Evolutionary conservation across 305 asterid species (phyloP), one percentile per base, ranked within the genome.

Genomic region (Rubia tinctorum): DNA sequence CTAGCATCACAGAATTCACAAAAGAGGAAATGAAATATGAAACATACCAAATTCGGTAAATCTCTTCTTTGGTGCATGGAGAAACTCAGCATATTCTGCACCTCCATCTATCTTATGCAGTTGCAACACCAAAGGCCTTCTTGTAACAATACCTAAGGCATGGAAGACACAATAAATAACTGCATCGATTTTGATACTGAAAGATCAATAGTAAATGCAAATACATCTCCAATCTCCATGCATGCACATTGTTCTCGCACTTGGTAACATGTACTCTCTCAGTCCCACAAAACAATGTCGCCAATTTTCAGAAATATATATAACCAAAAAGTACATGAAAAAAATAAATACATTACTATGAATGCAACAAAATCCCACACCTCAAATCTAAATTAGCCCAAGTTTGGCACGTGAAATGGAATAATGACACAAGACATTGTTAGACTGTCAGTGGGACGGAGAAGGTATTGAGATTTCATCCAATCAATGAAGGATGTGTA

Each of bases 101-200:
- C 77, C 84, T 66, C 99, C 98, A 37, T 92, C 98, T 0, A 80
- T 95, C 77, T 95, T 90, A 81, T 95, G 99, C 69, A 95, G 92
- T 84, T 95, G 99, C 91, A 95, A 78, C 63, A 92, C 99, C 94
- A 95, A 76, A 42, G 99, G 99, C 84, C 99, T 91, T 88, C 99
- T 88, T 9, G 99, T 95, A 72, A 92, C 99, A 69, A 95, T 95
- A 53, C 99, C 99, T 95, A 45, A 75, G 68, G 74, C 47, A 69
- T 68, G 37, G 68, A 62, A 55, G 64, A 25, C 14, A 43, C 20
- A 56, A 8, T 20, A 72, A 39, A 5, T 17, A 34, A 34, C 47
- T 27, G 27, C 27, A 67, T 70, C 18, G 56, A 61, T 66, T 39
- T 27, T 15, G 3, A 42, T 18, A 66, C 56, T 15, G 7, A 17